A percentile compares a stretch with the other conserved stretches of the same genome.
Conservation (phyloP, 2,329 filamentous ascomycete genomes). For the Daldinia sp. region DNA sequence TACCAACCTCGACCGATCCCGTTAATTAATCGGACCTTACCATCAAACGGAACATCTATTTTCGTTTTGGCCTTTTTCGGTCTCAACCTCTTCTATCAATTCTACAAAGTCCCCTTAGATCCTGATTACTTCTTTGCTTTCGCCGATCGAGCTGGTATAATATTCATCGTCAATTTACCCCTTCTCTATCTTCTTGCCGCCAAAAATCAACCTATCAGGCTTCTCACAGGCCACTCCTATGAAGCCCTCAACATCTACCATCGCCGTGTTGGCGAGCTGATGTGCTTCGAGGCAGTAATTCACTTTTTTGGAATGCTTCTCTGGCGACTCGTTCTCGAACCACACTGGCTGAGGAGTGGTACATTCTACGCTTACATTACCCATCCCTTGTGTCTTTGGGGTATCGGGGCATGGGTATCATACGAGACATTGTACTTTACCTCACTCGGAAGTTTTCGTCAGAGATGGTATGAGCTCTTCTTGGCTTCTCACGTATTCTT, state of each 20-base stretch:
- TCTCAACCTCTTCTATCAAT: conserved; percentile 69
- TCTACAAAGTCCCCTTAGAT: conserved; percentile 64
- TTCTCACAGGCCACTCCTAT: conserved; percentile 73
- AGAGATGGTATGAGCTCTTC: conserved; percentile 73
- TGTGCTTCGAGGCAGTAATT: conserved; percentile 69
- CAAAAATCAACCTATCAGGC: conserved; percentile 73
- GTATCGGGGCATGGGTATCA: conserved; percentile 65
- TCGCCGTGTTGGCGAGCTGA: conserved; percentile 70
- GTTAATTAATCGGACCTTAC: conserved; percentile 67
- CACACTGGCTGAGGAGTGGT: conserved; percentile 57
- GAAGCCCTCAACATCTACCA: conserved; percentile 75
- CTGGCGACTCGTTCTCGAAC: conserved; percentile 66
- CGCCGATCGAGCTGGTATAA: conserved; percentile 67
- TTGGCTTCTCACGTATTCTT: conserved; percentile 69
- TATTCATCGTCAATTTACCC: conserved; percentile 64
- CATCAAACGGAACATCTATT: conserved; percentile 68
- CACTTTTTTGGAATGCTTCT: conserved; percentile 67
- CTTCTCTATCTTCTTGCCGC: conserved; percentile 72
- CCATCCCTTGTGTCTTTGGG: conserved; percentile 64
- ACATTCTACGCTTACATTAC: conserved; percentile 63
- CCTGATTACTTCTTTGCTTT: conserved; percentile 67
- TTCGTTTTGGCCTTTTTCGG: conserved; percentile 63
- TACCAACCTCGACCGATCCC: conserved; percentile 70
- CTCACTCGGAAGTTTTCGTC: conserved; percentile 69
- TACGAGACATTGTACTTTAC: conserved; percentile 74